Percentiles rank a stretch among this genome's conserved stretches.
Conservation (phyloP, 768 basidiomycete species). For the Mycena alexandri region DNA sequence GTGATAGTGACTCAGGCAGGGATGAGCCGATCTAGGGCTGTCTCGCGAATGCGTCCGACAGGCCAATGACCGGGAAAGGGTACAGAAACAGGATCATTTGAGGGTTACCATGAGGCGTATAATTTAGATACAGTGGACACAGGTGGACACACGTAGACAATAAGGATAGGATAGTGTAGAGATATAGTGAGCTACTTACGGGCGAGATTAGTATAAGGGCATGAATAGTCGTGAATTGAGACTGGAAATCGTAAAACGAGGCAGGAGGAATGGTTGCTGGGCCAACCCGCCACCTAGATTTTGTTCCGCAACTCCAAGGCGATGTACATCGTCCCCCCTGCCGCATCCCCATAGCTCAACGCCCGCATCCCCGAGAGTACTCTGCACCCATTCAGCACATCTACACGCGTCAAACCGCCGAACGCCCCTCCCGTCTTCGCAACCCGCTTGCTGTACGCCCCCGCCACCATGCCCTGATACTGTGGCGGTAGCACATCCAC, state of each 20-base stretch:
- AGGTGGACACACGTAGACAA: too few species aligned
- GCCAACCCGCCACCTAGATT: background rate
- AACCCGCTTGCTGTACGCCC: slow-evolving; percentile 4
- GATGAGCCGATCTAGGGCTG: too few species aligned
- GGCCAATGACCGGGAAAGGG: too few species aligned
- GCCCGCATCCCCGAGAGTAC: slow-evolving; percentile 14
- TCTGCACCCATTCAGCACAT: slow-evolving; percentile 21
- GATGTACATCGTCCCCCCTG: slow-evolving; percentile 19
- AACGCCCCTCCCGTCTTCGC: background rate
- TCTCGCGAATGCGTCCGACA: too few species aligned
- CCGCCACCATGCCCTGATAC: slow-evolving; percentile 15
- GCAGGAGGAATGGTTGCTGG: too few species aligned
- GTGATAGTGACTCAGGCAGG: background rate
- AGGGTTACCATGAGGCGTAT: too few species aligned
- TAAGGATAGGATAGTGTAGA: too few species aligned
- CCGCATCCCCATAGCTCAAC: slow-evolving; percentile 13
- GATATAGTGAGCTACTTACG: too few species aligned
- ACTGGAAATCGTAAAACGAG: too few species aligned
- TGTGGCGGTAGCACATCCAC: slow-evolving; percentile 19
- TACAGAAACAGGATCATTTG: too few species aligned
- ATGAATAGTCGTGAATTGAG: background rate
- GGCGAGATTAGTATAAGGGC: too few species aligned
- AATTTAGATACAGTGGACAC: too few species aligned
- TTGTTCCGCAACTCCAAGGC: slow-evolving; percentile 1
- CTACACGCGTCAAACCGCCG: slow-evolving; percentile 11